Conservation (phyloP, 2,329 filamentous ascomycete species). For the Arthrinium phaeospermum region DNA sequence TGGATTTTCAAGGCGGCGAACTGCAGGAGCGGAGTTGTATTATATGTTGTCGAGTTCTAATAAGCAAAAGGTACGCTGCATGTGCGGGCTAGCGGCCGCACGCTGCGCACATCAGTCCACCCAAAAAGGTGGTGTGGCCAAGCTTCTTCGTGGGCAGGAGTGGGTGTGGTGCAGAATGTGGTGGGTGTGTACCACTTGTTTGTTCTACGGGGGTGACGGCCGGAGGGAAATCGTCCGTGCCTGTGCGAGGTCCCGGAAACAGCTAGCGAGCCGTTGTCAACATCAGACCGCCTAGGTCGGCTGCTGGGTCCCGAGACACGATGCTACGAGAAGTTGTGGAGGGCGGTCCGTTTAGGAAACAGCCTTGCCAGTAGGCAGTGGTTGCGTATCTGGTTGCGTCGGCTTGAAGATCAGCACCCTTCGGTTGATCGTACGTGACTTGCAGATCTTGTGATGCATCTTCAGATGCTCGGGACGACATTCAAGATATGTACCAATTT, state of each 20-base stretch:
- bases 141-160: neutral
- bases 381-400: neutral
- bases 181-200: neutral
- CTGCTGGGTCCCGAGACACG: neutral
- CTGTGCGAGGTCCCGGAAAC: neutral
- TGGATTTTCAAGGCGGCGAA: neutral
- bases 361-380: neutral
- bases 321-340: neutral
- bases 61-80: conserved; percentile 3
- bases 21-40: conserved; percentile 1
- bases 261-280: neutral
- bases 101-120: neutral
- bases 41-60: neutral
- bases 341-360: neutral
- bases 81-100: conserved; percentile 13
- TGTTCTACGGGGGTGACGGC: neutral
- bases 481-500: neutral
- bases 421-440: neutral
- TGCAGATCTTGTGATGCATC: neutral
- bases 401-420: neutral
- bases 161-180: neutral
- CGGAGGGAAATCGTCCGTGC: neutral
- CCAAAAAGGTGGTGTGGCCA: neutral
- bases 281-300: neutral
- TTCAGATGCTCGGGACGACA: neutral